Base-by-base conservation (phyloP, 306 rosid species). In the Crotalaria pallida region DNA sequence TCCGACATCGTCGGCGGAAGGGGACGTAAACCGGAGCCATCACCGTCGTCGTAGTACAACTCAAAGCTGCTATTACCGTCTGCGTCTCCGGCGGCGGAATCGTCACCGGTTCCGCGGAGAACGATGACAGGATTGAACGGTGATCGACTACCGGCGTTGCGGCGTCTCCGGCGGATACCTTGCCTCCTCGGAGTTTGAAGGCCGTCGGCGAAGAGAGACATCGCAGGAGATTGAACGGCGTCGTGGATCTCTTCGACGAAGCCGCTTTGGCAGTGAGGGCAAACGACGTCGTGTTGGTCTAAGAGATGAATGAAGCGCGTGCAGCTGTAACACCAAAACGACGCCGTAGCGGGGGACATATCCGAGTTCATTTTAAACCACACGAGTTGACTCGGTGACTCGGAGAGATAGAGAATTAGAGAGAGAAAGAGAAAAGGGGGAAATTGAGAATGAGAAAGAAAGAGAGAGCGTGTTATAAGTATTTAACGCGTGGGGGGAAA, bases 251-350 rank as follows among this genome's bases (percentile, higher is more conserved):
- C 87, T 63, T 93, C 96, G 2, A 90, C 76, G 58, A 93, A 90
- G 0, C 97, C 98, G 38, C 84, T 74, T 21, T 77, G 80, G 72
- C 98, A 90, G 90, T 85, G 66, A 0, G 97, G 98, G 57, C 98
- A 90, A 16, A 80, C 41, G 55, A 93, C 67, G 60, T 80, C 40
- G 79, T 83, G 72, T 0, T 77, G 79, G 10, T 29, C 72, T 5
- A 41, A 44, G 34, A 87, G 78, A 19, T 75, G 78, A 63, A 90
- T 84, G 77, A 84, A 86, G 0, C 96, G 90, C 0, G 80, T 73
- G 81, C 97, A 93, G 13, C 94, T 80, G 77, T 88, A 87, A 71
- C 98, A 93, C 98, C 97, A 90, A 80, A 84, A 90, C 83, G 96
- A 93, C 71, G 88, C 45, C 73, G 88, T 76, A 11, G 88, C 49